A percentile compares a stretch with the other conserved stretches of the same genome.
Conservation (phyloP, 2,329 filamentous ascomycete species). For the Cercospora sojina region DNA sequence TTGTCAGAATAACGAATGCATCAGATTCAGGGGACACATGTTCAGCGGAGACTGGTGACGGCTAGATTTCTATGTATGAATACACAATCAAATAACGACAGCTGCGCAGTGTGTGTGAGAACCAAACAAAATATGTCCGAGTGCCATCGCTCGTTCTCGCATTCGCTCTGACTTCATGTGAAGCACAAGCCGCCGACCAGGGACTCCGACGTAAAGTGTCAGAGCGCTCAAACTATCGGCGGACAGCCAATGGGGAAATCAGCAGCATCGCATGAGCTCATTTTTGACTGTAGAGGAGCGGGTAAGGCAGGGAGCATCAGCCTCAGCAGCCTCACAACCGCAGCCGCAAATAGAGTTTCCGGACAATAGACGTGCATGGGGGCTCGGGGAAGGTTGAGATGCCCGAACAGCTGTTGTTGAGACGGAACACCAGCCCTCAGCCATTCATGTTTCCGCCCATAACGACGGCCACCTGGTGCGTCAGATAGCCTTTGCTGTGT, state of each 20-base stretch:
- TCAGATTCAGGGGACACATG: background rate
- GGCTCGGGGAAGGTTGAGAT: background rate
- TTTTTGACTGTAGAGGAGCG: background rate
- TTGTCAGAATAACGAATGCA: constrained; percentile 12
- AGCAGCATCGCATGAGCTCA: background rate
- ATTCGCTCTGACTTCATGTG: background rate
- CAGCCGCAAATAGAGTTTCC: background rate
- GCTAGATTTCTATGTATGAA: constrained; percentile 18
- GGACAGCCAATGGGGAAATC: constrained; percentile 2
- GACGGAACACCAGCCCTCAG: background rate
- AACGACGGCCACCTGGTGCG: background rate
- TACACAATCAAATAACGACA: constrained; percentile 19
- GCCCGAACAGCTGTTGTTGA: background rate
- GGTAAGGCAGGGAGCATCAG: background rate
- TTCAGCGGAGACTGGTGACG: constrained; percentile 1
- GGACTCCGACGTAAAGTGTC: background rate
- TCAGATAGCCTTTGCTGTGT: background rate
- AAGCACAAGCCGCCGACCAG: background rate
- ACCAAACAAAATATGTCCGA: background rate
- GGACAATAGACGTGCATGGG: background rate
- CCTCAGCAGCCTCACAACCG: background rate
- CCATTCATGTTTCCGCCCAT: background rate
- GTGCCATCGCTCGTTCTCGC: constrained; percentile 1
- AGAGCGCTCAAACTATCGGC: background rate
- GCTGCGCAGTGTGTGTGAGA: background rate